phyloP scores from a whole-genome alignment of 108 stramenopile species.

The Fragilaria radians region DNA sequence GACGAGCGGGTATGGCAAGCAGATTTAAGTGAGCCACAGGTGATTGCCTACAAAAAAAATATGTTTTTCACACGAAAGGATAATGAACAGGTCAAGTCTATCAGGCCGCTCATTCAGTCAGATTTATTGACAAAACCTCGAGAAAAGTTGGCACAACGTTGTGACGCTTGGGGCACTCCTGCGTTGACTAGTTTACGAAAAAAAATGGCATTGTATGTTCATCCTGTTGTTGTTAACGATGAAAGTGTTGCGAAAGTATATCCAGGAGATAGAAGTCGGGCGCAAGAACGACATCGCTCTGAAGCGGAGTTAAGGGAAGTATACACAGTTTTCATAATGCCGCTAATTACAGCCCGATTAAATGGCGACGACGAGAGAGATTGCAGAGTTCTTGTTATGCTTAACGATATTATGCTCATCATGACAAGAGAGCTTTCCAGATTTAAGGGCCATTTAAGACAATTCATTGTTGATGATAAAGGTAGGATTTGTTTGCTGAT shows the following conservation, averaged over 20 bases:
- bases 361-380: slow-evolving; percentile 36
- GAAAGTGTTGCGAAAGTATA: slow-evolving; percentile 34
- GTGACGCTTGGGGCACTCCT: slow-evolving; percentile 15
- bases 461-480: slow-evolving; percentile 80
- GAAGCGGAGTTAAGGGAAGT: slow-evolving; percentile 67
- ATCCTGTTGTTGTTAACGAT: slow-evolving; percentile 63
- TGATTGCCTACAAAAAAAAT: slow-evolving; percentile 2
- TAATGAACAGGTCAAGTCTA: slow-evolving; percentile 2
- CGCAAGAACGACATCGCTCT: slow-evolving; percentile 36
- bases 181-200: slow-evolving; percentile 39
- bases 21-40: slow-evolving; percentile 9
- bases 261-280: slow-evolving; percentile 8
- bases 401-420: slow-evolving; percentile 67
- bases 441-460: slow-evolving; percentile 58
- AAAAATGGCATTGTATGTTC: slow-evolving; percentile 65
- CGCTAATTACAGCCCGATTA: slow-evolving; percentile 27
- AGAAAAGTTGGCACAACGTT: slow-evolving; percentile 2
- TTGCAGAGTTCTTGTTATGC: slow-evolving; percentile 11
- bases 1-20: slow-evolving; percentile 41
- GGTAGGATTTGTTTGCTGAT: slow-evolving; percentile 1
- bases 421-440: slow-evolving; percentile 37
- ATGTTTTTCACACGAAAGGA: slow-evolving; percentile 6
- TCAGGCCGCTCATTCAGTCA: not conserved
- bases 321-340: slow-evolving; percentile 54
- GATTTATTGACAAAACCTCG: slow-evolving; percentile 5